Conservation (phyloP, 306 rosid species). For the Boehmeria nivea region DNA sequence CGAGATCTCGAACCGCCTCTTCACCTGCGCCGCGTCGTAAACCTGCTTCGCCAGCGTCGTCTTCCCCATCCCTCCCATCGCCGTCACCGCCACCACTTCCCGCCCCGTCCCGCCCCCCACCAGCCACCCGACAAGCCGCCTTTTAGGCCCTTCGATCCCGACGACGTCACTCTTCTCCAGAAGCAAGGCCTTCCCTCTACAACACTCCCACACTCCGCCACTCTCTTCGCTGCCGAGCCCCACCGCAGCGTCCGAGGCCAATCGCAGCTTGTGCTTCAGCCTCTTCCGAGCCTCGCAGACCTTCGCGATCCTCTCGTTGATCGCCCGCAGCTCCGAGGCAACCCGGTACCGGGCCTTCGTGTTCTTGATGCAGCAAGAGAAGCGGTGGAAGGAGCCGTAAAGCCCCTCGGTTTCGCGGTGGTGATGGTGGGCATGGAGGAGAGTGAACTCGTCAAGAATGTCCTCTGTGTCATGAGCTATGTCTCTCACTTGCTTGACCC, state of each 20-base stretch:
- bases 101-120: not conserved
- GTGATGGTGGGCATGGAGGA: slow-evolving; percentile 17
- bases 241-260: too few relatives aligned
- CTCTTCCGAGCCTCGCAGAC: slow-evolving; percentile 21
- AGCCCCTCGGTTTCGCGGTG: slow-evolving; percentile 8
- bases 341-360: slow-evolving; percentile 37
- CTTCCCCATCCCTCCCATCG: slow-evolving; percentile 60
- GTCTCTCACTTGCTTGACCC: slow-evolving; percentile 46
- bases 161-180: slow-evolving; percentile 53
- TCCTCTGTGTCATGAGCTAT: slow-evolving; percentile 38
- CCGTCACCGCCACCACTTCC: slow-evolving; percentile 22
- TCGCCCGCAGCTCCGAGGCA: slow-evolving; percentile 20
- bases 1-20: slow-evolving; percentile 35
- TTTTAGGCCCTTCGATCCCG: slow-evolving; percentile 17
- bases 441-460: slow-evolving; percentile 34
- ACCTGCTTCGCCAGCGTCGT: slow-evolving; percentile 45
- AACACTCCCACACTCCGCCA: too few relatives aligned
- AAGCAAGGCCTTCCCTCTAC: slow-evolving; percentile 51
- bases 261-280: slow-evolving; percentile 27
- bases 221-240: slow-evolving; percentile 21
- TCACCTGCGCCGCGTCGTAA: slow-evolving; percentile 37
- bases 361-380: slow-evolving; percentile 15
- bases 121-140: slow-evolving; percentile 23
- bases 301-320: slow-evolving; percentile 25
- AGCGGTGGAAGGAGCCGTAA: slow-evolving; percentile 2